phyloP scores from a whole-genome alignment of 2,329 filamentous ascomycete genomes.

The Alternaria gaisen region DNA sequence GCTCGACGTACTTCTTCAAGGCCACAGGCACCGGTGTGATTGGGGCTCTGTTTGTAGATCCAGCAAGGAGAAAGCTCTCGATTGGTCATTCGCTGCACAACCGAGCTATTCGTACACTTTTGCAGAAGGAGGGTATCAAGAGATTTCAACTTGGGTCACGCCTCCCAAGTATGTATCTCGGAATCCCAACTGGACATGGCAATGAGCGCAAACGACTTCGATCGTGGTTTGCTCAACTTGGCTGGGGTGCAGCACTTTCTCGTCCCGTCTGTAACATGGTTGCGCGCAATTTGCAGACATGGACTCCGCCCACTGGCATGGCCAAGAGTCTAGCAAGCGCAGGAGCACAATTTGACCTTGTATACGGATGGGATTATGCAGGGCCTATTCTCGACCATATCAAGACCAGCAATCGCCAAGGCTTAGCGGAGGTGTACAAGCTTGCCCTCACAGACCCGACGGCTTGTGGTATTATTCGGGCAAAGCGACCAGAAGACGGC shows the following conservation, averaged over 20 bases:
- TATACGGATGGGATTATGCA: constrained; percentile 80
- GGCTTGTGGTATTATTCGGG: constrained; percentile 82
- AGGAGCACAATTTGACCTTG: constrained; percentile 81
- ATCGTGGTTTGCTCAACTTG: constrained; percentile 89
- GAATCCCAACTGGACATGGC: constrained; percentile 75
- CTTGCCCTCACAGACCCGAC: constrained; percentile 75
- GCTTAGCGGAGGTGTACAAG: constrained; percentile 81
- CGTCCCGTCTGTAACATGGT: constrained; percentile 74
- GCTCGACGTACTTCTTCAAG: constrained; percentile 83
- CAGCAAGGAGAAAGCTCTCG: constrained; percentile 82
- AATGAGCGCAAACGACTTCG: constrained; percentile 68
- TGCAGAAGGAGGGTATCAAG: constrained; percentile 75
- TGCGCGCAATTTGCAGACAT: constrained; percentile 74
- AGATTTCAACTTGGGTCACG: constrained; percentile 82
- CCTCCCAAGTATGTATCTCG: constrained; percentile 85
- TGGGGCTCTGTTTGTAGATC: constrained; percentile 89
- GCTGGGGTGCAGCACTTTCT: constrained; percentile 79
- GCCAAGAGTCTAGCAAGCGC: constrained; percentile 76
- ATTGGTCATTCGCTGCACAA: constrained; percentile 91
- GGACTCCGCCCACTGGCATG: constrained; percentile 80
- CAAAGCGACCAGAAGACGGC: constrained; percentile 73
- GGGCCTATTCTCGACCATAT: constrained; percentile 79
- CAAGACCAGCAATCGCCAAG: constrained; percentile 75
- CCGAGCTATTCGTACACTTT: constrained; percentile 78
- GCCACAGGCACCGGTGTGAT: constrained; percentile 77